phyloP scores from a whole-genome alignment of 192 early-diverging fungal genomes.

The Fimicolochytrium jonesii region DNA sequence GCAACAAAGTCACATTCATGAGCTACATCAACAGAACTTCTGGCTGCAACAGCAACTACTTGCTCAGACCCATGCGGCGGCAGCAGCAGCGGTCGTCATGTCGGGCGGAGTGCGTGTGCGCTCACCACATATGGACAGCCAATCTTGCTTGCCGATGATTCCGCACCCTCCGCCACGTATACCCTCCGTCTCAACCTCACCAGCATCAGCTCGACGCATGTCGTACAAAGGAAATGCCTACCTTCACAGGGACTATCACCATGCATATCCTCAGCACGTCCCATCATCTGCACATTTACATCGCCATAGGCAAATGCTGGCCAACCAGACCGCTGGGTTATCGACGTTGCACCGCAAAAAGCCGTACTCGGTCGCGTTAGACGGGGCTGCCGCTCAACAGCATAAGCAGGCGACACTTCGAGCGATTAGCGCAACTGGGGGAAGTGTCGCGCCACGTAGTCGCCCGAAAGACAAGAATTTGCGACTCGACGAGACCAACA shows the following conservation, averaged over 20 bases:
- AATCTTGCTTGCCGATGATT: too few relatives aligned
- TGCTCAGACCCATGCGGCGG: slow-evolving; percentile 1
- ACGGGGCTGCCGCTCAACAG: background rate
- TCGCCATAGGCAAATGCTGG: background rate
- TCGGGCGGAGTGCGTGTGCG: too few relatives aligned
- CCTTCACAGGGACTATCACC: slow-evolving; percentile 17
- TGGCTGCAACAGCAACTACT: slow-evolving; percentile 16
- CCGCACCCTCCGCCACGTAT: background rate
- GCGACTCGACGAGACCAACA: too few relatives aligned
- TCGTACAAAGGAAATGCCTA: slow-evolving; percentile 14
- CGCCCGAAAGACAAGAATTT: too few relatives aligned
- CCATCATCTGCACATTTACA: background rate
- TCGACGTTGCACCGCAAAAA: slow-evolving; percentile 2
- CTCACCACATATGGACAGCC: too few relatives aligned
- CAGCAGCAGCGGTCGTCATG: background rate
- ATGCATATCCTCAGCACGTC: background rate
- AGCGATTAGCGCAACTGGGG: too few relatives aligned
- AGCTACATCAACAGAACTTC: slow-evolving; percentile 18
- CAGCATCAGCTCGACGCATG: slow-evolving; percentile 1
- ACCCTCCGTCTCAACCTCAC: background rate
- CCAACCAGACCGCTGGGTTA: background rate
- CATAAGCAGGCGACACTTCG: background rate
- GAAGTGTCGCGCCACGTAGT: too few relatives aligned
- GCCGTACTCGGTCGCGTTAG: slow-evolving; percentile 6
- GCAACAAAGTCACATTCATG: slow-evolving; percentile 11